Conservation (phyloP, 352 stramenopile species). For the Phytopythium sindhum region DNA sequence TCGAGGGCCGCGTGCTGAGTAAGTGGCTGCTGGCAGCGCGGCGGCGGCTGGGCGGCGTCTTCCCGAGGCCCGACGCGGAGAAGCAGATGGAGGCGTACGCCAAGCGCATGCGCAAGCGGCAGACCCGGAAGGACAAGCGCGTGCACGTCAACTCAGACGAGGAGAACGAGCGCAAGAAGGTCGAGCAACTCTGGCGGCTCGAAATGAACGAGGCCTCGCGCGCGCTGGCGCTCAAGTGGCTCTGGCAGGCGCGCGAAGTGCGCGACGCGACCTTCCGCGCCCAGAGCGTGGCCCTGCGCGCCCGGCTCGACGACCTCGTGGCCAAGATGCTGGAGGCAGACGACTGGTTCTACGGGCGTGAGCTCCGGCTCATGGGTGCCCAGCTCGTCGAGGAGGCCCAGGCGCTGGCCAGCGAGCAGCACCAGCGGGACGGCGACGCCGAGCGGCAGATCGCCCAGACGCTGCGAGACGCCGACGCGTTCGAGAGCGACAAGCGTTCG, state of each 20-base stretch:
- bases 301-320: conserved; percentile 45
- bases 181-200: conserved; percentile 47
- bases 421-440: conserved; percentile 74
- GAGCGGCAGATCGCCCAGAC: conserved; percentile 73
- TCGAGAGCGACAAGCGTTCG: conserved; percentile 66
- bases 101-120: conserved; percentile 82
- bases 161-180: conserved; percentile 52
- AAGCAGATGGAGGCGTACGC: conserved; percentile 92
- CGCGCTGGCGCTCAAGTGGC: conserved; percentile 70
- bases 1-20: conserved; percentile 91
- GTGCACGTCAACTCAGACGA: conserved; percentile 70
- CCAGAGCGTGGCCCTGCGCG: conserved; percentile 52
- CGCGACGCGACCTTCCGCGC: conserved; percentile 42
- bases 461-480: conserved; percentile 77
- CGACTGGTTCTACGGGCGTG: conserved; percentile 91
- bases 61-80: conserved; percentile 82
- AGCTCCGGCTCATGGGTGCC: conserved; percentile 82
- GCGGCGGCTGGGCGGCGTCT: conserved; percentile 88
- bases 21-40: conserved; percentile 94
- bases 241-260: conserved; percentile 74
- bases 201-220: conserved; percentile 82
- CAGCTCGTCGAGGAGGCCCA: conserved; percentile 51
- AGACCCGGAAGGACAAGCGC: conserved; percentile 55
- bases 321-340: conserved; percentile 89
- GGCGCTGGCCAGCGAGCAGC: conserved; percentile 55